These are phyloP conservation scores for Pseudogymnoascus sp. DNA, from an alignment of 2,329 filamentous ascomycete species.

Conservation along the genomic window DNA sequence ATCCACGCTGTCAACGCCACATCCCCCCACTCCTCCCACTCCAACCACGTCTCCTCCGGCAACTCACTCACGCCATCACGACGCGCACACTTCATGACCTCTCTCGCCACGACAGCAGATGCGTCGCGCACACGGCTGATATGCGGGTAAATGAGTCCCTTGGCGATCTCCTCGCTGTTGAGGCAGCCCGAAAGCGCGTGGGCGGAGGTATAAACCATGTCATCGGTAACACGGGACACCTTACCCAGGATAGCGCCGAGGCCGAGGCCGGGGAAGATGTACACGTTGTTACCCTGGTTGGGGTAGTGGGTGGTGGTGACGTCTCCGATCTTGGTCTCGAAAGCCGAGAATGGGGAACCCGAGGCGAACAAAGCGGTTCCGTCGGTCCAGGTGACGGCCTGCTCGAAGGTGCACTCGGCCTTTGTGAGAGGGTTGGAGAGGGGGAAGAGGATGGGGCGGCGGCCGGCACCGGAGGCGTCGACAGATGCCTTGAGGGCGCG, in stretches of 20 bases:
- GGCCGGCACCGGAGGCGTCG: constrained; percentile 56
- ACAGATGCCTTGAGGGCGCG: constrained; percentile 58
- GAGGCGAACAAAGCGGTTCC: constrained; percentile 90
- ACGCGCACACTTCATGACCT: constrained; percentile 88
- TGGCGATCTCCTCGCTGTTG: constrained; percentile 69
- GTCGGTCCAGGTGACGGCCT: constrained; percentile 82
- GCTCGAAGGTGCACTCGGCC: constrained; percentile 95
- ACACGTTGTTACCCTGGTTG: constrained; percentile 79
- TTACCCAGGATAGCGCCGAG: constrained; percentile 89
- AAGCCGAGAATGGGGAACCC: constrained; percentile 78
- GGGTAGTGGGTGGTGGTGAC: constrained; percentile 60
- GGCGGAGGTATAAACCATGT: constrained; percentile 95
- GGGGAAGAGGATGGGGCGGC: constrained; percentile 86
- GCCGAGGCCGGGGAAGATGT: constrained; percentile 94
- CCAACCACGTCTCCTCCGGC: constrained; percentile 58
- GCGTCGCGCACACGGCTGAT: constrained; percentile 89
- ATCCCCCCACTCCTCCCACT: constrained; percentile 65
- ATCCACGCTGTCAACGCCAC: constrained; percentile 52
- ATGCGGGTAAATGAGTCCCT: constrained; percentile 82
- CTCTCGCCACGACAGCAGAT: constrained; percentile 73
- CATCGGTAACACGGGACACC: constrained; percentile 75
- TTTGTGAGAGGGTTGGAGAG: constrained; percentile 94
- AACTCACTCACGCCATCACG: constrained; percentile 66
- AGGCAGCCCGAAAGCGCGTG: constrained; percentile 71
- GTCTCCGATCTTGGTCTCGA: constrained; percentile 51